phyloP scores from a whole-genome alignment of 2,329 filamentous ascomycete species.

The Aspergillus phoenicis region DNA sequence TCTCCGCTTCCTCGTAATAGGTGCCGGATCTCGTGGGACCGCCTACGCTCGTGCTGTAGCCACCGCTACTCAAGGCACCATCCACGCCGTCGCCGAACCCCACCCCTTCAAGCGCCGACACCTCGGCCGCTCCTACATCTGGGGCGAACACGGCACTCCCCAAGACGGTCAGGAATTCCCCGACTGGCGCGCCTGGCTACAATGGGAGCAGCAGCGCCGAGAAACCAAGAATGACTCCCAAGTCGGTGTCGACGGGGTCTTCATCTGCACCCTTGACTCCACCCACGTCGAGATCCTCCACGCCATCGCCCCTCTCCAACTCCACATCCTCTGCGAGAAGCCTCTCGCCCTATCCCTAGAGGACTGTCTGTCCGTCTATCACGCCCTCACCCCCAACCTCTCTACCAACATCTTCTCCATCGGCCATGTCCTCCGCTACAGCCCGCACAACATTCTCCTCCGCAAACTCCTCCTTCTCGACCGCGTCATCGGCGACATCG shows the following conservation, averaged over 20 bases:
- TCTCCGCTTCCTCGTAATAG: constrained; percentile 75
- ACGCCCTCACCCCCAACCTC: constrained; percentile 35
- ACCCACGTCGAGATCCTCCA: constrained; percentile 81
- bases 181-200: constrained; percentile 75
- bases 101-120: constrained; percentile 72
- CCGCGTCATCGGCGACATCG: constrained; percentile 76
- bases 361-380: constrained; percentile 75
- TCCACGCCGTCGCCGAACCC: constrained; percentile 81
- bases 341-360: constrained; percentile 77
- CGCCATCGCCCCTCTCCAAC: constrained; percentile 65
- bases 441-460: constrained; percentile 85
- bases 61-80: constrained; percentile 65
- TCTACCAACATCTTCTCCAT: constrained; percentile 72
- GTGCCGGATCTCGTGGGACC: constrained; percentile 76
- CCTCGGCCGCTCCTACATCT: constrained; percentile 74
- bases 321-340: constrained; percentile 96
- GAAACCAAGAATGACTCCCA: constrained; percentile 21
- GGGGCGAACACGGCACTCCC: constrained; percentile 56
- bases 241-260: constrained; percentile 64
- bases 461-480: constrained; percentile 76
- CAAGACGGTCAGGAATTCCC: constrained; percentile 68
- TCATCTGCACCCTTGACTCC: constrained; percentile 81
- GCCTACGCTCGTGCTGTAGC: constrained; percentile 71
- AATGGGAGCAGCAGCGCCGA: constrained; percentile 68
- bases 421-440: constrained; percentile 91